phyloP scores from a whole-genome alignment of 225 moss, liverwort and hornwort species.

The Antitrichia curtipendula region DNA sequence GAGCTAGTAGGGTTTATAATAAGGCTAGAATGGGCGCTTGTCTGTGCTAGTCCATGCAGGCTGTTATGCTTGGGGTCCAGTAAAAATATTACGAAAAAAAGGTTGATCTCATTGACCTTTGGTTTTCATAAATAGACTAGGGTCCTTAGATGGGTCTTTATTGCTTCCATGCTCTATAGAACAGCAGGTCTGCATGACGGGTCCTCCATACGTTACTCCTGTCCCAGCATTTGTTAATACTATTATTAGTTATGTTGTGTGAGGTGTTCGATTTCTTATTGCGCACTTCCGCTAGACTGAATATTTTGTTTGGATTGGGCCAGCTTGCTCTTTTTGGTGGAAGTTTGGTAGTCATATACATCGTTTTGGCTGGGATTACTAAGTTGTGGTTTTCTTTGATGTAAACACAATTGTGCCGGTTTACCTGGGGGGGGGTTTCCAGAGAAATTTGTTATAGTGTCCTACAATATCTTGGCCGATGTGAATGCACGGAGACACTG shows the following conservation, averaged over 20 bases:
- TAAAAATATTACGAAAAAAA: not conserved
- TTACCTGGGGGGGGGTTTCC: not conserved
- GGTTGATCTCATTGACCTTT: not conserved
- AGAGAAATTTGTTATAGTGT: conserved; percentile 79
- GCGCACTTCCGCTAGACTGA: not conserved
- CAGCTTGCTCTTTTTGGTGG: not conserved
- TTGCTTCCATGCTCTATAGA: not conserved
- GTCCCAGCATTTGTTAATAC: not conserved
- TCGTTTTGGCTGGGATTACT: not conserved
- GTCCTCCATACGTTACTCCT: not conserved
- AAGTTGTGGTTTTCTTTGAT: not conserved
- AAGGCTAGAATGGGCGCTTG: not conserved
- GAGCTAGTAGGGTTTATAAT: not conserved
- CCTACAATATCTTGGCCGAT: conserved; percentile 89
- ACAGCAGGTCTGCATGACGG: not conserved
- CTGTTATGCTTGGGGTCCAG: not conserved
- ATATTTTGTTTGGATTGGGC: not conserved
- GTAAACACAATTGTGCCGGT: not conserved
- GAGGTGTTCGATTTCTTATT: not conserved
- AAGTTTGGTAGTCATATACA: not conserved
- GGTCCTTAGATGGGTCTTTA: not conserved
- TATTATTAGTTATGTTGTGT: not conserved
- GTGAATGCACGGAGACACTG: conserved; percentile 55
- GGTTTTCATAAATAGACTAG: not conserved
- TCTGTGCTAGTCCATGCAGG: not conserved